Conservation (phyloP, 164 flowering plant species). For the Paratinospora sagittata region DNA sequence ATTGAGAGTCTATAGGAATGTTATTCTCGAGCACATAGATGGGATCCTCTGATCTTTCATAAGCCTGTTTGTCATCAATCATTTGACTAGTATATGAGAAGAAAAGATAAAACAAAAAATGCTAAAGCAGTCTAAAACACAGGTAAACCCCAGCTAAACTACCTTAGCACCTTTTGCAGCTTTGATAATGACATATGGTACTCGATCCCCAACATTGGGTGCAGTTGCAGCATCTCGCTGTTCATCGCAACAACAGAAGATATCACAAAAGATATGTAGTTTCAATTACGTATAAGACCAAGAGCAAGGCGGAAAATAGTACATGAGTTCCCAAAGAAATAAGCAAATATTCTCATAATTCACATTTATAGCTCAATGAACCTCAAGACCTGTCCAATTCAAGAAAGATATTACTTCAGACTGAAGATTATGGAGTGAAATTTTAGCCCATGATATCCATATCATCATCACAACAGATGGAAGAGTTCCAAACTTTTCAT, state of each 20-base stretch:
- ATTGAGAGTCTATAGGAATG: conserved; percentile 91
- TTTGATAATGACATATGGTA: conserved; percentile 93
- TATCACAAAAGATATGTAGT: conserved; percentile 3
- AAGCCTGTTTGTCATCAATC: conserved; percentile 57
- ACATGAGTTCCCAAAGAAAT: not conserved
- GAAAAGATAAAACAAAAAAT: conserved; percentile 1
- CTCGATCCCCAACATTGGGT: conserved; percentile 98
- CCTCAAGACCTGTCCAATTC: not conserved
- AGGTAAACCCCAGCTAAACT: conserved; percentile 16
- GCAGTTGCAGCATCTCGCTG: conserved; percentile 99
- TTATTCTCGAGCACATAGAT: conserved; percentile 92
- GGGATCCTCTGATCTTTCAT: conserved; percentile 97
- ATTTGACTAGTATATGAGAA: conserved; percentile 1
- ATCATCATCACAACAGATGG: too few relatives aligned
- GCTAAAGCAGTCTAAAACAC: not conserved
- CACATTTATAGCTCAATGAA: not conserved
- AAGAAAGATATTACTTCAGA: not conserved
- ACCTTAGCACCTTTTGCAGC: conserved; percentile 99
- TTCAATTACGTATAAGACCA: not conserved
- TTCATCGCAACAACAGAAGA: conserved; percentile 16
- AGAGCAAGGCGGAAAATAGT: not conserved
- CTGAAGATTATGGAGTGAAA: not conserved
- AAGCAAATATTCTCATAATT: not conserved
- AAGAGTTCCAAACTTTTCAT: too few relatives aligned
- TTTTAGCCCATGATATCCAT: too few relatives aligned